These are phyloP conservation scores for Tricholoma flavovirens DNA, from an alignment of 768 basidiomycete genomes.

Conservation along the genomic window DNA sequence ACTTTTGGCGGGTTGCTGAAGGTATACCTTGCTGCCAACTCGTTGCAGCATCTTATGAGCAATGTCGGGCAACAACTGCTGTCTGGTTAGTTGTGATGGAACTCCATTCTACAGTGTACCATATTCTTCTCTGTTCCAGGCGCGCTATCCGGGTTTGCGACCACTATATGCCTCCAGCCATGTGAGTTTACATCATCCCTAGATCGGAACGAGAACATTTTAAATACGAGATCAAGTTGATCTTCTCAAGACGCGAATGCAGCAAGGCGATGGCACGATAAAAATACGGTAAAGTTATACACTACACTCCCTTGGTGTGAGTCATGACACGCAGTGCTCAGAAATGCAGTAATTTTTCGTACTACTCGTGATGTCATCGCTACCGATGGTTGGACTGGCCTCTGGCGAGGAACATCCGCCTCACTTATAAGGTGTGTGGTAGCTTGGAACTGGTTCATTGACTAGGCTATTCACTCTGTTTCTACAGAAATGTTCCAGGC, in stretches of 20 bases:
- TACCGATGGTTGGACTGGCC: conserved; percentile 58
- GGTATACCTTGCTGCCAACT: neutral
- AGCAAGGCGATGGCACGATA: conserved; percentile 61
- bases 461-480: conserved; percentile 1
- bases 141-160: conserved; percentile 72
- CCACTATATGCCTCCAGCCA: conserved; percentile 71
- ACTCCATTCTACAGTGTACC: neutral
- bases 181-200: conserved; percentile 36
- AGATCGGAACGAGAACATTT: neutral
- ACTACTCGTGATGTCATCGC: conserved; percentile 54
- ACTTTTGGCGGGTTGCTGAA: neutral
- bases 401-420: conserved; percentile 87
- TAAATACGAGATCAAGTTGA: conserved; percentile 51
- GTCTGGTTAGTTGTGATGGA: conserved; percentile 41
- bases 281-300: conserved; percentile 23
- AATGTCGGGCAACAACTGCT: conserved; percentile 63
- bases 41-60: conserved; percentile 40
- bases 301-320: conserved; percentile 14
- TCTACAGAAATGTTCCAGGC: conserved; percentile 80
- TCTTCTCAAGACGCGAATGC: conserved; percentile 86
- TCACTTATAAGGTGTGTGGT: conserved; percentile 63
- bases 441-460: neutral
- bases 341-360: conserved; percentile 35
- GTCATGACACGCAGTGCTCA: conserved; percentile 15
- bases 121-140: conserved; percentile 35